phyloP scores from a whole-genome alignment of 148 eudicot genomes.

The Amaranthus cruentus region DNA sequence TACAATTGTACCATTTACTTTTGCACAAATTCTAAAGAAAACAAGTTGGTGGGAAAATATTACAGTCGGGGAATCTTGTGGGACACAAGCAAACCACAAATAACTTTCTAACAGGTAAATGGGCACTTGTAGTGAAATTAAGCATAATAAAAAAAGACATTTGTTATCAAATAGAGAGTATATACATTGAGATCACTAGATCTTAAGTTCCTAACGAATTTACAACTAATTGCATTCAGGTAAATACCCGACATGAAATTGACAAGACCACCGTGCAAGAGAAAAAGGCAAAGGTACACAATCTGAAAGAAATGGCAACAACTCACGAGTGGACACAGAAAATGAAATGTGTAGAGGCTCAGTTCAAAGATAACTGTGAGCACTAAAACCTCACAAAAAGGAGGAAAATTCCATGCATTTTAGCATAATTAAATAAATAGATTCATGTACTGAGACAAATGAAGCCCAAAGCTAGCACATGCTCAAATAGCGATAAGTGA shows the following conservation, averaged over 20 bases:
- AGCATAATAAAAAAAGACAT: too few species aligned
- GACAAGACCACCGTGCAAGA: not conserved
- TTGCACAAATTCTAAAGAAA: too few species aligned
- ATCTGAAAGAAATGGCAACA: not conserved
- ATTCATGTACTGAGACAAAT: slow-evolving; percentile 1
- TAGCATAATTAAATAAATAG: not conserved
- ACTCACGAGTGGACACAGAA: not conserved
- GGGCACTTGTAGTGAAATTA: too few species aligned
- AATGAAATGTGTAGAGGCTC: not conserved
- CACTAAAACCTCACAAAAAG: not conserved
- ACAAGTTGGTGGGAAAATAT: too few species aligned
- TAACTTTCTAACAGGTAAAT: too few species aligned
- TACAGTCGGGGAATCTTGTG: too few species aligned
- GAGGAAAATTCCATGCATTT: not conserved
- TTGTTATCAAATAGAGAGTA: too few species aligned
- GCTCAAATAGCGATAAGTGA: not conserved
- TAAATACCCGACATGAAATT: not conserved
- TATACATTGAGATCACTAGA: not conserved
- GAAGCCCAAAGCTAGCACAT: not conserved
- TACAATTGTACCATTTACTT: too few species aligned
- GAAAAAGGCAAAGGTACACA: not conserved
- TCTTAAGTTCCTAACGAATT: not conserved
- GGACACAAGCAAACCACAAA: too few species aligned
- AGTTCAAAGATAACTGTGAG: not conserved
- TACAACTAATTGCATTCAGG: not conserved